Evolutionary conservation across 169 alveolate genomes (phyloP), one percentile per base, ranked within the genome.

Genomic region (Plasmodium cynomolgi): DNA sequence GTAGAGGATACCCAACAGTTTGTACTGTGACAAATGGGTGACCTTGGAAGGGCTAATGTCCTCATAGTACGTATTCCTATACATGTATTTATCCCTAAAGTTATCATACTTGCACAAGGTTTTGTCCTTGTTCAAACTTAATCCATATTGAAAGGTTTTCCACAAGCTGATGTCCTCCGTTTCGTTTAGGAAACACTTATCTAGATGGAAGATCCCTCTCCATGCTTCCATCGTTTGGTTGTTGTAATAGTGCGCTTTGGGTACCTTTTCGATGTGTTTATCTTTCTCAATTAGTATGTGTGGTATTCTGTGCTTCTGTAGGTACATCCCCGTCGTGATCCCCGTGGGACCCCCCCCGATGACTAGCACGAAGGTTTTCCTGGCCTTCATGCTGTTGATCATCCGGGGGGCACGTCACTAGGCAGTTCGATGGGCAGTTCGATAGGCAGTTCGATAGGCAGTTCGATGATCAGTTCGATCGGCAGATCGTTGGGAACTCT

Each of bases 261-360:
- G 99, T 71, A 96, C 98, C 20, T 95, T 95, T 62, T 96, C 90
- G 9, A 97, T 95, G 13, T 37, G 72, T n/a, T 85, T 85, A 74
- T 95, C 86, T 72, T 88, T 88, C 72, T 98, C 99, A 5, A 98
- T 96, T 71, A 98, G 68, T 34, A 98, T 44, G 71, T 95, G 96
- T 0, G 98, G 98, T 44, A 98, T 96, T 11, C 98, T 96, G 93
- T 95, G 93, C 73, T 96, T 96, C 41, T 96, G 95, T 5, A 98
- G 95, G 79, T 98, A 97, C 58, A 97, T 96, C 72, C 98, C 96
- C 41, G 98, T 94, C 20, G 99, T 96, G 93, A 97, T 97, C 9
- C 99, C 99, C 0, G 98, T 98, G 2, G 99, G 99, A 3, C 99
- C 99, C 15, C 97, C 98, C n/a, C 99, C 99, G 26, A 98, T 98